A percentile compares a stretch with the other conserved stretches of the same genome.
These are phyloP conservation scores for Populus tomentosa DNA, from an alignment of 441 rosid genomes.

Conservation along the genomic window DNA sequence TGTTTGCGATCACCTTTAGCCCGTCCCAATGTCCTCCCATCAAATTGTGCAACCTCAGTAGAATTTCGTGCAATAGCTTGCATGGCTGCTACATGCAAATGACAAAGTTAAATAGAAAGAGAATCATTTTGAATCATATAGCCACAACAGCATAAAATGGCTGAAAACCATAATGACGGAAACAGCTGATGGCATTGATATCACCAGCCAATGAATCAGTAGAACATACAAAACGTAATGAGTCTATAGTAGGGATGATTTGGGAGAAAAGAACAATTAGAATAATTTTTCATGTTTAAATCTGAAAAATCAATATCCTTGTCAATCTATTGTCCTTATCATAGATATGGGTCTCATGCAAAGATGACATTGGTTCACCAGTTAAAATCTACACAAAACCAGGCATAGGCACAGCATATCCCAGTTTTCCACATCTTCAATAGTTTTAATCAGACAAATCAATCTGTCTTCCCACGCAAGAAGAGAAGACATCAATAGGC, in stretches of 20 bases:
- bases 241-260: neutral
- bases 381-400: neutral
- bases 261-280: neutral
- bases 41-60: slow-evolving; percentile 36
- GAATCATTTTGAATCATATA: slow-evolving; percentile 7
- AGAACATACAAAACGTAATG: neutral
- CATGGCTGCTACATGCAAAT: slow-evolving; percentile 33
- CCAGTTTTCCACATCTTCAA: neutral
- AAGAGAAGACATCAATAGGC: neutral
- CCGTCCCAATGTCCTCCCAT: slow-evolving; percentile 40
- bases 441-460: neutral
- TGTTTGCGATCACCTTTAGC: slow-evolving; percentile 60
- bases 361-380: neutral
- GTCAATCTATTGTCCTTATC: neutral
- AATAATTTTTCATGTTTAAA: neutral
- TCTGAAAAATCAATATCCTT: neutral
- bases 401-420: neutral
- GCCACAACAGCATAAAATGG: neutral
- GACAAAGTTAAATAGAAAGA: neutral
- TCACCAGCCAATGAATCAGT: neutral
- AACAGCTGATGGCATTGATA: neutral
- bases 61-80: slow-evolving; percentile 33
- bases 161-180: neutral
- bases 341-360: neutral
- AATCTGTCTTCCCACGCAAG: neutral